Conservation (phyloP, 2,329 filamentous ascomycete genomes). For the Talaromyces marneffei region DNA sequence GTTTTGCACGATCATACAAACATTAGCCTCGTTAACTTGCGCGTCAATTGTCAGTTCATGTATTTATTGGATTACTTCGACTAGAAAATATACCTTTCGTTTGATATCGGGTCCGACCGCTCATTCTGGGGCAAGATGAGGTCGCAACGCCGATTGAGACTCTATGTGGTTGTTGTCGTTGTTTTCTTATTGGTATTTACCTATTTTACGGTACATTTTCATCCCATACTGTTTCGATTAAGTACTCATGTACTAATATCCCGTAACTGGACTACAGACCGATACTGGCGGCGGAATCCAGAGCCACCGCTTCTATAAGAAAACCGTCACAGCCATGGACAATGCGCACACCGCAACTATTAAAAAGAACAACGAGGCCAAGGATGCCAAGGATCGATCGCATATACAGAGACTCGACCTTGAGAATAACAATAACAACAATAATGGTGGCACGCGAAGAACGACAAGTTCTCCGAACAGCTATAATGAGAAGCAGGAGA, state of each 20-base stretch:
- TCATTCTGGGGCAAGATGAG: slow-evolving; percentile 49
- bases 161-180: slow-evolving; percentile 60
- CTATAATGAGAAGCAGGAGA: slow-evolving; percentile 21
- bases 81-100: background rate
- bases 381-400: slow-evolving; percentile 40
- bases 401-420: slow-evolving; percentile 61
- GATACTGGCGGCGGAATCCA: slow-evolving; percentile 35
- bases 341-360: slow-evolving; percentile 33
- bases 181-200: slow-evolving; percentile 61
- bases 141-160: slow-evolving; percentile 63
- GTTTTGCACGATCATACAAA: background rate
- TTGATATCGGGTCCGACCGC: background rate
- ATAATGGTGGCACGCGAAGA: slow-evolving; percentile 31
- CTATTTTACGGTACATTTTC: slow-evolving; percentile 63
- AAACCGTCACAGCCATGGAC: slow-evolving; percentile 51
- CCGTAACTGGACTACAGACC: slow-evolving; percentile 24
- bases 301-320: slow-evolving; percentile 49
- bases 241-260: background rate
- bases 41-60: background rate
- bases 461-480: slow-evolving; percentile 14
- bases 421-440: slow-evolving; percentile 54
- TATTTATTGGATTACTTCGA: background rate
- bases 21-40: background rate
- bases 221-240: background rate
- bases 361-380: slow-evolving; percentile 33